Evolutionary conservation across 371 early-diverging fungal species (phyloP).

Genomic region (Rhizopus delemar): DNA sequence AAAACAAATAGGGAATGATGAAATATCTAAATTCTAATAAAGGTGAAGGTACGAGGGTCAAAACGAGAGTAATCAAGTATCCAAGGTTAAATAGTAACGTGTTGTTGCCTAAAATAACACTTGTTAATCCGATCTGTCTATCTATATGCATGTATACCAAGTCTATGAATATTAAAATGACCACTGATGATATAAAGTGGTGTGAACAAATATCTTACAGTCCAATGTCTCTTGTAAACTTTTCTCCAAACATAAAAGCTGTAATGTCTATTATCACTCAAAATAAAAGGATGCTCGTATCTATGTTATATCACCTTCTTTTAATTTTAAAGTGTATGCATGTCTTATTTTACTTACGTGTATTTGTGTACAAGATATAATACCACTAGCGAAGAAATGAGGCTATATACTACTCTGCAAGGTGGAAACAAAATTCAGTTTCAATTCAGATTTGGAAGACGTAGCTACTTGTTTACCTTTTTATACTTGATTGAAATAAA

Average conservation of each 20-base stretch:
- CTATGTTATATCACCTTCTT: constrained; percentile 35
- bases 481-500: constrained; percentile 1
- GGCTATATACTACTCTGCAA: constrained; percentile 7
- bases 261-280: constrained; percentile 95
- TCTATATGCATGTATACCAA: constrained; percentile 22
- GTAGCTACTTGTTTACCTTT: constrained; percentile 5
- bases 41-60: constrained; percentile 87
- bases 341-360: constrained; percentile 51
- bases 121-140: not conserved
- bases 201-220: constrained; percentile 60
- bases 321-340: not conserved
- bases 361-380: constrained; percentile 45
- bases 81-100: constrained; percentile 50
- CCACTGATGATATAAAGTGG: constrained; percentile 67
- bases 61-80: constrained; percentile 44
- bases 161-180: constrained; percentile 38
- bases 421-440: too few species aligned
- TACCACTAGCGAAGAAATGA: not conserved
- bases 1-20: constrained; percentile 81
- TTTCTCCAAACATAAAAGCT: constrained; percentile 93
- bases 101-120: constrained; percentile 30
- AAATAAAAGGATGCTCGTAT: constrained; percentile 89
- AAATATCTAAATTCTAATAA: constrained; percentile 95
- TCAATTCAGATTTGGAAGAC: not conserved
- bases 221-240: constrained; percentile 61